These are phyloP conservation scores for Cryptosporidium meleagridis DNA, from an alignment of 169 alveolate species.

Conservation along the genomic window DNA sequence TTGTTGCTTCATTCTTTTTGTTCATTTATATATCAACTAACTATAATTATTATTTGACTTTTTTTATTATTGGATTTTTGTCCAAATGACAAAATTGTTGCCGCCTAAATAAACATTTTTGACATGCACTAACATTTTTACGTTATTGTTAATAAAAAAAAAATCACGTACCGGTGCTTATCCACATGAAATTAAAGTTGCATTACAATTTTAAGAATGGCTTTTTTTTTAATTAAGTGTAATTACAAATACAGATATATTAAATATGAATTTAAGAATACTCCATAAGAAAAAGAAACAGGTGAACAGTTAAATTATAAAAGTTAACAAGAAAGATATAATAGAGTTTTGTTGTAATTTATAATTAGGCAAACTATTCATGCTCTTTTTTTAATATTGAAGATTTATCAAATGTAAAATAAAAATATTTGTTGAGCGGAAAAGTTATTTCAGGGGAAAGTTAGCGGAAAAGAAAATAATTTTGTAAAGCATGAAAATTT, in stretches of 20 bases:
- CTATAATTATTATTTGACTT: background rate
- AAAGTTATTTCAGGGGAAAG: background rate
- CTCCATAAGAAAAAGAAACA: background rate
- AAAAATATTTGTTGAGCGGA: background rate
- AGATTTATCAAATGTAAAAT: background rate
- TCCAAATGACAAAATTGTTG: background rate
- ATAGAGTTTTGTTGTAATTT: background rate
- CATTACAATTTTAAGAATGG: too few relatives aligned
- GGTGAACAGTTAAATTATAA: too few relatives aligned
- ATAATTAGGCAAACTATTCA: too few relatives aligned
- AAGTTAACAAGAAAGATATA: too few relatives aligned
- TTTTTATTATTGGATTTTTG: background rate
- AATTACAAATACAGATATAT: too few relatives aligned
- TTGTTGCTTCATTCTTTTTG: background rate
- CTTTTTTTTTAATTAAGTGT: too few relatives aligned
- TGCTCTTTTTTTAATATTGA: too few relatives aligned
- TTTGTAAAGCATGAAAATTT: background rate
- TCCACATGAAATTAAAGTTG: background rate
- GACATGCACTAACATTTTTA: background rate
- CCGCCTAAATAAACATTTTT: background rate
- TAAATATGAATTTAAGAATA: background rate
- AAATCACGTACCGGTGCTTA: background rate
- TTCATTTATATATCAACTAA: background rate
- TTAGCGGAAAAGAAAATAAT: slow-evolving; percentile 18
- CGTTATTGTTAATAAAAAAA: background rate